Conservation (phyloP, 2,329 filamentous ascomycete species). For the Neofusicoccum laricinum region DNA sequence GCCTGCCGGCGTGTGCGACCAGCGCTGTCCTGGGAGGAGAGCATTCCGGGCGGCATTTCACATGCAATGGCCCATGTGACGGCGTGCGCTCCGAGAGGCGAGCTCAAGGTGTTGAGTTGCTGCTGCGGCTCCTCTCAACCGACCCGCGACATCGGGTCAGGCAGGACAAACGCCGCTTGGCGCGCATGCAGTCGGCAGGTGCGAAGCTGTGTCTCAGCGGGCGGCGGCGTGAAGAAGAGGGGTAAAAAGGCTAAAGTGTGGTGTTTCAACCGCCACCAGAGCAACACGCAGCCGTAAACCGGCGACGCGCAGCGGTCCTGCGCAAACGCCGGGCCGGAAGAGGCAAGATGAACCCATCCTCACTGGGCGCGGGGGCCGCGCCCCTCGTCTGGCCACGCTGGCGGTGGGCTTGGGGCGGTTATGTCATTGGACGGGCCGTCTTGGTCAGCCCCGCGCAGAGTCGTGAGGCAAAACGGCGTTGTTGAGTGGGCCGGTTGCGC, state of each 20-base stretch:
- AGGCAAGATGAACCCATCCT: not conserved
- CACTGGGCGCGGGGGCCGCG: too few relatives aligned
- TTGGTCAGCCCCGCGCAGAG: constrained; percentile 12
- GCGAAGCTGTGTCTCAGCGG: too few relatives aligned
- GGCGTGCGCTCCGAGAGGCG: not conserved
- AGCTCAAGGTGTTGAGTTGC: not conserved
- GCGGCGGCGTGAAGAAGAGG: not conserved
- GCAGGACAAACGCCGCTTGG: not conserved
- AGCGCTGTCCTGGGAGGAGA: not conserved
- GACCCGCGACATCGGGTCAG: not conserved
- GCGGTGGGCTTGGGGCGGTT: not conserved
- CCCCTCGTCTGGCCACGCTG: constrained; percentile 14
- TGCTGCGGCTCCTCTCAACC: not conserved
- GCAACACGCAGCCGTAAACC: not conserved
- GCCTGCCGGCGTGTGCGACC: not conserved
- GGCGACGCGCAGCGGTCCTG: not conserved
- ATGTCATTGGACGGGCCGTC: constrained; percentile 3
- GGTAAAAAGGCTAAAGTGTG: not conserved
- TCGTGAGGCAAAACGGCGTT: not conserved
- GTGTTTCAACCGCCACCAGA: not conserved
- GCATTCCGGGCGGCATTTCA: not conserved
- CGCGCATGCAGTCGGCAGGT: not conserved
- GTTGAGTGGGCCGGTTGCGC: not conserved
- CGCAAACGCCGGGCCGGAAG: not conserved
- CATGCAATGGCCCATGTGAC: not conserved